phyloP scores from a whole-genome alignment of 768 basidiomycete species.

The Tricholoma sp. region DNA sequence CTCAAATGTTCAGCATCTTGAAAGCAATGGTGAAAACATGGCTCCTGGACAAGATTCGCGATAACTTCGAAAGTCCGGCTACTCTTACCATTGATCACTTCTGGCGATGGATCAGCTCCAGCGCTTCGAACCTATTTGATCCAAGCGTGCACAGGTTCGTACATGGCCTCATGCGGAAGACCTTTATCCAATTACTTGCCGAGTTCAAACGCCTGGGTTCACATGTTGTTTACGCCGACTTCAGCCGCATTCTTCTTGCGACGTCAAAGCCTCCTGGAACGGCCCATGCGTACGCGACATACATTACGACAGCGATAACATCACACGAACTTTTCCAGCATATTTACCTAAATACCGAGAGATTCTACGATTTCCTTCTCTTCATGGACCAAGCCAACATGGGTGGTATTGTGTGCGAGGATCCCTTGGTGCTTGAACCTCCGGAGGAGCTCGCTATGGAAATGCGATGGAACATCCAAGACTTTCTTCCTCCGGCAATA shows the following conservation, averaged over 20 bases:
- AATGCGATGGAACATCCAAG: conserved; percentile 90
- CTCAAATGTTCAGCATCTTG: conserved; percentile 79
- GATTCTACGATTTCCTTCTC: conserved; percentile 89
- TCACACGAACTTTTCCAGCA: conserved; percentile 96
- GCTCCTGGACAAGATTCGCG: conserved; percentile 81
- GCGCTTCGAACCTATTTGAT: conserved; percentile 83
- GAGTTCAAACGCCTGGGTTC: conserved; percentile 96
- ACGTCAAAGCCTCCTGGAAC: conserved; percentile 96
- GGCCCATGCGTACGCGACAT: conserved; percentile 93
- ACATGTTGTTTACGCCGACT: conserved; percentile 90
- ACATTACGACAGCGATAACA: conserved; percentile 89
- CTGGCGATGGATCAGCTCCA: conserved; percentile 95
- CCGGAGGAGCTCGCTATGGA: conserved; percentile 68
- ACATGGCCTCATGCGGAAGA: conserved; percentile 95
- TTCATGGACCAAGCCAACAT: conserved; percentile 96
- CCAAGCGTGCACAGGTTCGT: conserved; percentile 90
- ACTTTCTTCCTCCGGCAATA: conserved; percentile 80
- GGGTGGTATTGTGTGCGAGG: conserved; percentile 82
- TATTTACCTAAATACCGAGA: conserved; percentile 77
- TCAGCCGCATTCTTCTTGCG: conserved; percentile 83
- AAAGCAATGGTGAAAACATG: conserved; percentile 87
- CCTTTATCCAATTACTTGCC: conserved; percentile 92
- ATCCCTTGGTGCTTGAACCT: conserved; percentile 64
- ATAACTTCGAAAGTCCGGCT: conserved; percentile 61
- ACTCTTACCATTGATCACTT: conserved; percentile 84